Percentiles rank a stretch among this genome's conserved stretches.
These are phyloP conservation scores for Phanerodontia chrysosporium DNA, from an alignment of 768 basidiomycete species.

Conservation along the genomic window DNA sequence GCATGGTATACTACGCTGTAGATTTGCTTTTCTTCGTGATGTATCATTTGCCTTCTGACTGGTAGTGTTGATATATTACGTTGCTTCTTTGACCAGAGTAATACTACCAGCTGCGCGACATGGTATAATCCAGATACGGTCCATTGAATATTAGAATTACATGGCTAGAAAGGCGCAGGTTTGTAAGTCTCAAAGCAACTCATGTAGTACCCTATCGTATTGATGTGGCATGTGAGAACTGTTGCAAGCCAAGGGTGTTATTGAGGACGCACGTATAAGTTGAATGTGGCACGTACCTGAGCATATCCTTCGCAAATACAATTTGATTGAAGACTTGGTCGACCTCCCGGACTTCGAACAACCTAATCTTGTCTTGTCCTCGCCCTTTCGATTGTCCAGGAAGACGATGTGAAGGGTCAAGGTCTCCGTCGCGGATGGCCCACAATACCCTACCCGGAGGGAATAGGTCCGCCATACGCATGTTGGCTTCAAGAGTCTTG, in stretches of 20 bases:
- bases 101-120: slow-evolving; percentile 2
- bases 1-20: not conserved
- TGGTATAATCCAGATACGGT: not conserved
- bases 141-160: too few relatives aligned
- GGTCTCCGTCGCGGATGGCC: slow-evolving; percentile 71
- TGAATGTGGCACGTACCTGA: slow-evolving; percentile 45
- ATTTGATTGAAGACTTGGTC: slow-evolving; percentile 78
- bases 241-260: slow-evolving; percentile 35
- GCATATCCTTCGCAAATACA: slow-evolving; percentile 79
- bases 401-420: slow-evolving; percentile 53
- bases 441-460: slow-evolving; percentile 78
- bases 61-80: slow-evolving; percentile 2
- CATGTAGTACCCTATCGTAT: slow-evolving; percentile 73
- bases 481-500: slow-evolving; percentile 83
- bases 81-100: slow-evolving; percentile 5
- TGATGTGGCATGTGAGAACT: slow-evolving; percentile 55
- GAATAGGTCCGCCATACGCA: slow-evolving; percentile 66
- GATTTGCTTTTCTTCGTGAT: not conserved
- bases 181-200: slow-evolving; percentile 38
- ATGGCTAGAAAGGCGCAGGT: too few relatives aligned
- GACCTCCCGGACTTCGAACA: slow-evolving; percentile 76
- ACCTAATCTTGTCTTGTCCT: slow-evolving; percentile 48
- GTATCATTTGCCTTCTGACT: not conserved
- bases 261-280: slow-evolving; percentile 6
- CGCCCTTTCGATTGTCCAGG: slow-evolving; percentile 10